phyloP scores from a whole-genome alignment of 2,329 filamentous ascomycete species.

The Chaetomiaceae sp. region DNA sequence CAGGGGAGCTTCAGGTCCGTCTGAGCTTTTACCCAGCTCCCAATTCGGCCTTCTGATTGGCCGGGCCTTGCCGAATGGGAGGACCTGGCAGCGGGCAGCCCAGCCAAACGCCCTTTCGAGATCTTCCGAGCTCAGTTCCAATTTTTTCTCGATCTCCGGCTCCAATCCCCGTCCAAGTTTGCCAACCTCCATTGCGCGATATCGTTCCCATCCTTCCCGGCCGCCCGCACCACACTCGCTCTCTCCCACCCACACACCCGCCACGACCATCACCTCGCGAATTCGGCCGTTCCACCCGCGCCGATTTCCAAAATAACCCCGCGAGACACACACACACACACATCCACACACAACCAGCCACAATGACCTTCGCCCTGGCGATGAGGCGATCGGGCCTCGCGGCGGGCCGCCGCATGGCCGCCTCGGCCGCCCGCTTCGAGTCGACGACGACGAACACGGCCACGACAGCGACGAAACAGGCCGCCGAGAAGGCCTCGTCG shows the following conservation, averaged over 20 bases:
- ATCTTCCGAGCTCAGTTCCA: conserved; percentile 29
- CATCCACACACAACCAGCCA: conserved; percentile 5
- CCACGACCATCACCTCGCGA: conserved; percentile 8
- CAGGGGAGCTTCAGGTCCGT: background rate
- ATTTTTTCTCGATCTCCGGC: conserved; percentile 25
- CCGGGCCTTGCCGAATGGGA: conserved; percentile 17
- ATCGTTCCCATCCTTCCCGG: conserved; percentile 20
- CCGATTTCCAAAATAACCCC: conserved; percentile 9
- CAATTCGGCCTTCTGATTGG: conserved; percentile 26
- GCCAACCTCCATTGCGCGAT: too few species aligned
- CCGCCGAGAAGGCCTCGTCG: conserved; percentile 37
- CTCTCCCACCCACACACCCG: conserved; percentile 4
- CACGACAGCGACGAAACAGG: conserved; percentile 35
- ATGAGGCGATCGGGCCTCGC: conserved; percentile 41
- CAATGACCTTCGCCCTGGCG: conserved; percentile 24
- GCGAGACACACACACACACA: conserved; percentile 1
- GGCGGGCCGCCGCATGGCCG: conserved; percentile 38
- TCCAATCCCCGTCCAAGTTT: conserved; percentile 15
- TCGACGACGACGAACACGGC: conserved; percentile 44
- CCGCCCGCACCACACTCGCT: too few species aligned
- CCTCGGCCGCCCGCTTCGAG: conserved; percentile 58
- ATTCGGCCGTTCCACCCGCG: conserved; percentile 4
- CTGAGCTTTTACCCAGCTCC: conserved; percentile 17
- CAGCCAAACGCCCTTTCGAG: conserved; percentile 25
- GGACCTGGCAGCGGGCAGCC: too few species aligned